Evolutionary conservation across 31 red algal species (phyloP).

Genomic region (Porphyra umbilicalis): DNA sequence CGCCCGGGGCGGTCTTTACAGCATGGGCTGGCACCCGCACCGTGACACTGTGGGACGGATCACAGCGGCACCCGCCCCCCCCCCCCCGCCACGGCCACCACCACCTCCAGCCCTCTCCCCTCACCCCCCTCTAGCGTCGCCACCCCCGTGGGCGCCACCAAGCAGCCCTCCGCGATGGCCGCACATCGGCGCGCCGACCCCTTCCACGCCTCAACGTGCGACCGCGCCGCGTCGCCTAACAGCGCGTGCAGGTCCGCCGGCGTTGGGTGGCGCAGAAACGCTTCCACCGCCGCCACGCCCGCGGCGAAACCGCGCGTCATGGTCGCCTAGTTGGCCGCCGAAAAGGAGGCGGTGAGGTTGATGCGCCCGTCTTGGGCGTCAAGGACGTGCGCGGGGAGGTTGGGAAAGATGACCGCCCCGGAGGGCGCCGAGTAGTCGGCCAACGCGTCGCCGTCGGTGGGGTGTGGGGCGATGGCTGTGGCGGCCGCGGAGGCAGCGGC

Average conservation of each 20-base stretch:
- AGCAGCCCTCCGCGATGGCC: neutral
- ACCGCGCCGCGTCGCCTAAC: neutral
- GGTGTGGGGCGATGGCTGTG: neutral
- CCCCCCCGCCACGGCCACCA: too few relatives aligned
- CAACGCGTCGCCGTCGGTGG: neutral
- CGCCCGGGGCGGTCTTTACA: neutral
- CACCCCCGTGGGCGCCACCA: neutral
- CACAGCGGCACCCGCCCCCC: too few relatives aligned
- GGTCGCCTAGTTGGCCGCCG: neutral
- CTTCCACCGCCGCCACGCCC: neutral
- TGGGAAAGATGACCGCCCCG: neutral
- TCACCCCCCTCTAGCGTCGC: neutral
- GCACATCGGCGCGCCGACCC: neutral
- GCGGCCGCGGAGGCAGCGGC: neutral
- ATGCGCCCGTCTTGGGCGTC: neutral
- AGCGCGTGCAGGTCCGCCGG: neutral
- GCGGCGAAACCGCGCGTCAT: neutral
- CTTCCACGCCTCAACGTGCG: neutral
- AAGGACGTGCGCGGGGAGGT: conserved; percentile 3
- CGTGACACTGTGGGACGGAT: neutral
- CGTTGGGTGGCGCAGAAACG: neutral
- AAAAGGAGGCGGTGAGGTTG: neutral
- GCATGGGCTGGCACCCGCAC: neutral
- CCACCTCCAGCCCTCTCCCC: too few relatives aligned
- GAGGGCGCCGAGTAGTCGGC: neutral